Conservation (phyloP, 2,329 filamentous ascomycete genomes). For the Chaetomium sp. region DNA sequence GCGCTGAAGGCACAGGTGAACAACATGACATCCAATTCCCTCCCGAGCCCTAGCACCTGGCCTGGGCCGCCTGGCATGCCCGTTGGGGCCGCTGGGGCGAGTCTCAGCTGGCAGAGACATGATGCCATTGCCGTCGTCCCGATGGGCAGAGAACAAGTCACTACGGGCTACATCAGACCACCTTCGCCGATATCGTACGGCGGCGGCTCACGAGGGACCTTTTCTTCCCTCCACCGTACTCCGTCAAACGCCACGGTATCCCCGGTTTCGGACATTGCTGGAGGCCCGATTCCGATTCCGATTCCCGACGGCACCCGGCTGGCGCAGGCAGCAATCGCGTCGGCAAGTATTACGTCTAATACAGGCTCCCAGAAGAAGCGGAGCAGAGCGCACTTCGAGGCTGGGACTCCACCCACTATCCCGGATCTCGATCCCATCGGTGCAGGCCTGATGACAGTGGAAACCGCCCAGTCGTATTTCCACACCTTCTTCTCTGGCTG, state of each 20-base stretch:
- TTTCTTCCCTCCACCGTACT: background rate
- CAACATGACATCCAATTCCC: background rate
- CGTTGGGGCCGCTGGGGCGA: background rate
- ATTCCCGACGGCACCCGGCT: background rate
- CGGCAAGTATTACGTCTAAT: too few species aligned
- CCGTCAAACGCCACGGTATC: background rate
- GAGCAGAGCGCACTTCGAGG: conserved; percentile 4
- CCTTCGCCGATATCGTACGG: background rate
- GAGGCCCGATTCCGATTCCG: background rate
- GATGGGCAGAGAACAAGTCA: background rate
- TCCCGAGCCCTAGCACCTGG: background rate
- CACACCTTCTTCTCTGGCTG: conserved; percentile 2
- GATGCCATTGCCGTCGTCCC: background rate
- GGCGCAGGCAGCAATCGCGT: background rate
- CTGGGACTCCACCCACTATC: background rate
- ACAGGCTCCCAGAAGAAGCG: background rate
- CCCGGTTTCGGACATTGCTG: background rate
- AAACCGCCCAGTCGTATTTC: conserved; percentile 1
- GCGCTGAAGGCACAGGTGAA: background rate
- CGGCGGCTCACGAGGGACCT: background rate
- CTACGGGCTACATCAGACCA: background rate
- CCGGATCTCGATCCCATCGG: conserved; percentile 2
- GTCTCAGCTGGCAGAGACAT: background rate
- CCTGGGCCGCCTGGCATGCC: background rate
- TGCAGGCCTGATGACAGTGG: background rate